phyloP scores from a whole-genome alignment of 768 basidiomycete species.

The Suillus sp. region DNA sequence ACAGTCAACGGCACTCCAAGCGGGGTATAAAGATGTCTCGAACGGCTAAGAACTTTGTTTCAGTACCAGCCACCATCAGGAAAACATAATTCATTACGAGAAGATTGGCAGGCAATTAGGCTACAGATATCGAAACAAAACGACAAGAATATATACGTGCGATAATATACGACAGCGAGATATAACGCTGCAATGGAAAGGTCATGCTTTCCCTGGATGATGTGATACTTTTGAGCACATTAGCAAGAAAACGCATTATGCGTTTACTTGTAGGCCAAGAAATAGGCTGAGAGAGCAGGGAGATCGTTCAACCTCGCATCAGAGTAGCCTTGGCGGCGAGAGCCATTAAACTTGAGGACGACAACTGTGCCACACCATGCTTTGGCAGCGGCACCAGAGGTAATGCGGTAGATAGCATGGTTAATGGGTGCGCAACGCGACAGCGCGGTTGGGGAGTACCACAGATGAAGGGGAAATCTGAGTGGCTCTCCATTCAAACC shows the following conservation, averaged over 20 bases:
- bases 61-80: no score
- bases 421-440: constrained; percentile 66
- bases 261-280: constrained; percentile 72
- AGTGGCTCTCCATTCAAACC: constrained; percentile 82
- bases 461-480: constrained; percentile 81
- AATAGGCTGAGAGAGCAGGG: constrained; percentile 85
- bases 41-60: no score
- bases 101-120: no score
- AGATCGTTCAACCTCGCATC: constrained; percentile 85
- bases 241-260: constrained; percentile 30
- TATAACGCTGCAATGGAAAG: not conserved
- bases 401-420: constrained; percentile 80
- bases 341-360: constrained; percentile 84
- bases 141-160: not conserved
- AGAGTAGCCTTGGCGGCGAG: constrained; percentile 81
- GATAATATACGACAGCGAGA: constrained; percentile 5
- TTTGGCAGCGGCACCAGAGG: constrained; percentile 77
- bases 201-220: not conserved
- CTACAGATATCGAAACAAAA: constrained; percentile 7
- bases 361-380: constrained; percentile 81
- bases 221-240: constrained; percentile 24
- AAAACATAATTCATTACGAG: no score
- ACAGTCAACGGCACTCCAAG: no score
- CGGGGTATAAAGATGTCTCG: no score
- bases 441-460: constrained; percentile 72